Percentiles rank a stretch among this genome's conserved stretches.
These are phyloP conservation scores for Phytophthora nicotianae DNA, from an alignment of 352 stramenopile genomes.

Conservation along the genomic window DNA sequence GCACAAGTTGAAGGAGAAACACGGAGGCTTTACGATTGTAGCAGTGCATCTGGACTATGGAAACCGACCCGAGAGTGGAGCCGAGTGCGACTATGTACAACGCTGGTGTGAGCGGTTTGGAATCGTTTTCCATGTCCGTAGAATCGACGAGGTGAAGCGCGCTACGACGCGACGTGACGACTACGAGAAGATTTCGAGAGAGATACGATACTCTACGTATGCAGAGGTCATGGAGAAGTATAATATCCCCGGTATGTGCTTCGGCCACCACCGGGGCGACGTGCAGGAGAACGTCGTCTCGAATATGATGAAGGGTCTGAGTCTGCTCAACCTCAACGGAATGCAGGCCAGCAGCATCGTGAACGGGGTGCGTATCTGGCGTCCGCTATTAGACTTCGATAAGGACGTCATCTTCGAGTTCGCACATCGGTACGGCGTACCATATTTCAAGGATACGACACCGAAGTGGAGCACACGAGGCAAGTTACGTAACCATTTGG, in stretches of 20 bases:
- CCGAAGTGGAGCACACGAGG: slow-evolving; percentile 96
- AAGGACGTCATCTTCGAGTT: slow-evolving; percentile 96
- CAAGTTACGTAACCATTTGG: slow-evolving; percentile 94
- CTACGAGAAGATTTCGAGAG: slow-evolving; percentile 94
- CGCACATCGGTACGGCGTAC: slow-evolving; percentile 94
- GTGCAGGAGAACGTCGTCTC: slow-evolving; percentile 99
- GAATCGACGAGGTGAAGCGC: slow-evolving; percentile 93
- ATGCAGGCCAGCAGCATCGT: slow-evolving; percentile 89
- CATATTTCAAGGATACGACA: slow-evolving; percentile 98
- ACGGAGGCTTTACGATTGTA: slow-evolving; percentile 74
- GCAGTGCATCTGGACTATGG: slow-evolving; percentile 98
- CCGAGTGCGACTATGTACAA: slow-evolving; percentile 93
- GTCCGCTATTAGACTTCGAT: slow-evolving; percentile 93
- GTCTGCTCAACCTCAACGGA: slow-evolving; percentile 93
- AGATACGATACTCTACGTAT: slow-evolving; percentile 95
- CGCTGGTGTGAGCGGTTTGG: slow-evolving; percentile 85
- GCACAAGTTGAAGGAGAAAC: slow-evolving; percentile 71
- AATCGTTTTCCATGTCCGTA: slow-evolving; percentile 84
- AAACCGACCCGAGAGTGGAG: slow-evolving; percentile 92
- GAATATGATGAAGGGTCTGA: slow-evolving; percentile 96
- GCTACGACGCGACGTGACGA: slow-evolving; percentile 93
- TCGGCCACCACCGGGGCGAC: slow-evolving; percentile 97
- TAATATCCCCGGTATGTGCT: slow-evolving; percentile 90
- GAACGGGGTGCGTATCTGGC: slow-evolving; percentile 88
- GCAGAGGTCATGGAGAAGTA: slow-evolving; percentile 78